phyloP scores from a whole-genome alignment of 1,284 basidiomycete genomes.

The Xerocomus amazonicus region DNA sequence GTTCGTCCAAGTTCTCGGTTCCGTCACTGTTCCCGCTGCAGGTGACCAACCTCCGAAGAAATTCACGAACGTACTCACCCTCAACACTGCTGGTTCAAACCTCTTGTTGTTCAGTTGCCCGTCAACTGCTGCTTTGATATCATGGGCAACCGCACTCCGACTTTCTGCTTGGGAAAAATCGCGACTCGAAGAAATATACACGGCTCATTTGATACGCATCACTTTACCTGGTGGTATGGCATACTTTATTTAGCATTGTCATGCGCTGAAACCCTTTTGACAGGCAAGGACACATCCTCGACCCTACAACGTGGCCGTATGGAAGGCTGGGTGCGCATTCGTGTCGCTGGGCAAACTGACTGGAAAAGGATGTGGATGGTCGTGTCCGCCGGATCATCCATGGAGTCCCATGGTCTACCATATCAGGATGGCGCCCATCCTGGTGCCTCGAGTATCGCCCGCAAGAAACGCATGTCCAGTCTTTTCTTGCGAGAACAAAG shows the following conservation, averaged over 20 bases:
- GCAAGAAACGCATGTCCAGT: conserved; percentile 67
- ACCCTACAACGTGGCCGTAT: conserved; percentile 72
- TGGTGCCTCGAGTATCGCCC: conserved; percentile 13
- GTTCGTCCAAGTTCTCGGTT: conserved; percentile 73
- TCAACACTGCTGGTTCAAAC: conserved; percentile 95
- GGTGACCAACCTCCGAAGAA: conserved; percentile 48
- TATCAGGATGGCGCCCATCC: conserved; percentile 11
- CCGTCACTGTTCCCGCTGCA: conserved; percentile 60
- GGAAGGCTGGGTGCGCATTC: conserved; percentile 92
- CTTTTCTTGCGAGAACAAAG: conserved; percentile 53
- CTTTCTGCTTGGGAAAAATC: conserved; percentile 95
- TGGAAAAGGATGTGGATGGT: conserved; percentile 95
- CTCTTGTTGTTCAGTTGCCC: conserved; percentile 87
- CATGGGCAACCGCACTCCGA: conserved; percentile 92
- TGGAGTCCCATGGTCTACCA: conserved; percentile 14
- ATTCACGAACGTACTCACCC: conserved; percentile 79
- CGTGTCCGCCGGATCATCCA: conserved; percentile 47
- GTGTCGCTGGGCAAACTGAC: conserved; percentile 92
- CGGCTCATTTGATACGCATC: conserved; percentile 86
- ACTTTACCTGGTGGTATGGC: conserved; percentile 50
- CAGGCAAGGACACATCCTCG: conserved; percentile 63
- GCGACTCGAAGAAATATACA: conserved; percentile 95
- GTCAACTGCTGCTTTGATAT: conserved; percentile 62
- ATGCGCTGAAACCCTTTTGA: conserved; percentile 6
- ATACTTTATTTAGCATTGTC: conserved; percentile 17